These are phyloP conservation scores for Meredithiella fracta DNA, from an alignment of 2,329 filamentous ascomycete species.

Conservation along the genomic window DNA sequence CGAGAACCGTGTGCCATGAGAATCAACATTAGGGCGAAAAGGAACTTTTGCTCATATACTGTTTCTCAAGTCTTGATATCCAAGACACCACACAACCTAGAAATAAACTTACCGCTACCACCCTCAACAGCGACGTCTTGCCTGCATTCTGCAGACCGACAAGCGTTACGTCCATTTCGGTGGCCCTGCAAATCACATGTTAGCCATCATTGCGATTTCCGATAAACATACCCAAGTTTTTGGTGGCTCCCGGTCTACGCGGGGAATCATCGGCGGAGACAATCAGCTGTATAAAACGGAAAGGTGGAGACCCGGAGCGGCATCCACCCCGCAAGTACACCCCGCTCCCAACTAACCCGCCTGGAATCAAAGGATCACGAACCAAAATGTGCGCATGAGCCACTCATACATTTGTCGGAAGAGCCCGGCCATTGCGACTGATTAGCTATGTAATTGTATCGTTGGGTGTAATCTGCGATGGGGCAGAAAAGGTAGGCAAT, in stretches of 20 bases:
- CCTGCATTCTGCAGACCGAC: slow-evolving; percentile 95
- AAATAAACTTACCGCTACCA: slow-evolving; percentile 67
- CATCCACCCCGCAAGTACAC: not conserved
- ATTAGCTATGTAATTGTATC: not conserved
- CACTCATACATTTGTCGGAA: slow-evolving; percentile 96
- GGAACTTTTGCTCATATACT: not conserved
- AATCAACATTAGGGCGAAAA: not conserved
- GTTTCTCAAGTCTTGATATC: not conserved
- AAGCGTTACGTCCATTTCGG: slow-evolving; percentile 99
- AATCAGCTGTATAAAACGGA: not conserved
- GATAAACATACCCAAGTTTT: too few relatives aligned
- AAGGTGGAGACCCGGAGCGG: not conserved
- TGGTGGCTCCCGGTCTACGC: not conserved
- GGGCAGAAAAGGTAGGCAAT: too few relatives aligned
- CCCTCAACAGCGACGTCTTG: slow-evolving; percentile 86
- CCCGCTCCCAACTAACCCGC: not conserved
- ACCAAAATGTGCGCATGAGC: slow-evolving; percentile 96
- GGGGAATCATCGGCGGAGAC: not conserved
- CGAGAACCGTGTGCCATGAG: not conserved
- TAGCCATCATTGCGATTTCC: too few relatives aligned
- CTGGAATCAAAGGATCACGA: slow-evolving; percentile 23
- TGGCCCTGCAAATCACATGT: slow-evolving; percentile 49
- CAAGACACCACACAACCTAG: not conserved
- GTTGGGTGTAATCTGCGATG: too few relatives aligned
- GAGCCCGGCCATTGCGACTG: slow-evolving; percentile 62